Evolutionary conservation across 805 yeast genomes (phyloP), one percentile per base, ranked within the genome.

Genomic region (Saturnispora serradocipensis): DNA sequence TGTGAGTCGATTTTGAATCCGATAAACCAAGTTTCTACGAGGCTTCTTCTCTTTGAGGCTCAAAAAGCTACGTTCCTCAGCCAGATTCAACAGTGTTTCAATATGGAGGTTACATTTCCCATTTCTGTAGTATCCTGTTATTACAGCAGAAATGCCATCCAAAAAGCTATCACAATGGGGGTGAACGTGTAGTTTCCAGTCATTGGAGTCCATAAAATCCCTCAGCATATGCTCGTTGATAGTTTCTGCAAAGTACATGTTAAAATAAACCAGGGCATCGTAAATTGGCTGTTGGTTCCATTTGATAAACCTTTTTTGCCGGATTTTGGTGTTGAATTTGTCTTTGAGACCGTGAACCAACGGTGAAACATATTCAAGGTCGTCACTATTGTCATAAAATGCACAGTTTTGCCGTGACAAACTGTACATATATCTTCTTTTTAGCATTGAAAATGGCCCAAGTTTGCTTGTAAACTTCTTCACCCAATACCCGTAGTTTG

Each of bases 371-470:
- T 36, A 46, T 25, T n/a, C 28, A 3, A 46, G 43, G 18, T 7
- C 13, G 3, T 13, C 34, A 5, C 43, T 35, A 11, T n/a, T 35
- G 16, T 46, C 49, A 27, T 24, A 18, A 6, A 20, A 16, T 5
- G 24, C 11, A 27, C 25, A 46, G 39, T 27, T 24, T 36, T 46
- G 43, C 3, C 38, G 27, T 16, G 25, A 16, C 16, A 27, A 16
- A 28, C 49, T 38, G 28, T 16, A 46, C 32, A 22, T 15, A 20
- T 46, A 25, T 11, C 20, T 22, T 13, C 28, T 36, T 28, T 46
- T 46, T n/a, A 46, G 28, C 11, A 10, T 46, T 24, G 43, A 36
- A n/a, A 46, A 16, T 3, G 49, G 49, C 8, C 49, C 49, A 20
- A 46, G 18, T 7, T 10, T 8, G 18, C 15, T 36, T 6, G 49